Evolutionary conservation across 1,284 basidiomycete species (phyloP), one percentile per base, ranked within the genome.

Genomic region (Fistulina hepatica): DNA sequence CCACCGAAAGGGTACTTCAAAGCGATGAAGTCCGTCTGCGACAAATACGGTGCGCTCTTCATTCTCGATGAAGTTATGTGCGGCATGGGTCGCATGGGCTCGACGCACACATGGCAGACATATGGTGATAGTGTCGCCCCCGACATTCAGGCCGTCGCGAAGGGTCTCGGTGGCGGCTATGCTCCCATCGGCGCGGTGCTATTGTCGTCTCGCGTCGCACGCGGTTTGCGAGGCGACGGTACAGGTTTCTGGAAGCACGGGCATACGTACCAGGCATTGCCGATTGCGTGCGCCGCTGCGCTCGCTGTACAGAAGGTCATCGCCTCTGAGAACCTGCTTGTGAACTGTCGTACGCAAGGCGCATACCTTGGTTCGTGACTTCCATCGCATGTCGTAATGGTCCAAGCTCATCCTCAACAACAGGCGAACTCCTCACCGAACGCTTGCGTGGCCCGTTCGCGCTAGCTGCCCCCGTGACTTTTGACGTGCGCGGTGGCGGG

Each of bases 11-110:
- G 82, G 3, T 86, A 88, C 51, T 81, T 86, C 51, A 73, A 73
- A 54, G 82, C 81, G 3, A 84, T 91, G 73, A 85, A 83, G 50
- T 73, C 73, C 6, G 81, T 92, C n/a, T 90, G 88, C 50, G 73
- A 86, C 38, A 83, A 83, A 52, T 81, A 90, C 47, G 88, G 82
- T 5, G 83, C 81, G 1, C 58, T 92, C n/a, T 78, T 91, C 54
- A 83, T 89, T 32, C 68, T 90, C 28, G 88, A 92, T 52, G 88
- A 92, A 59, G 67, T 64, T 21, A 44, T 34, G 89, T 78, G 79
- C 50, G 86, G 86, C 21, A 86, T 90, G 78, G 86, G 84, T 31
- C 74, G 85, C 74, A 78, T 88, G 78, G 82, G 84, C 2, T 85
- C 83, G 2, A 51, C 86, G 34, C 88, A 92, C 50, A 84, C 76